Base-by-base conservation (phyloP, 768 basidiomycete species). In the Pulveroboletus sp. region DNA sequence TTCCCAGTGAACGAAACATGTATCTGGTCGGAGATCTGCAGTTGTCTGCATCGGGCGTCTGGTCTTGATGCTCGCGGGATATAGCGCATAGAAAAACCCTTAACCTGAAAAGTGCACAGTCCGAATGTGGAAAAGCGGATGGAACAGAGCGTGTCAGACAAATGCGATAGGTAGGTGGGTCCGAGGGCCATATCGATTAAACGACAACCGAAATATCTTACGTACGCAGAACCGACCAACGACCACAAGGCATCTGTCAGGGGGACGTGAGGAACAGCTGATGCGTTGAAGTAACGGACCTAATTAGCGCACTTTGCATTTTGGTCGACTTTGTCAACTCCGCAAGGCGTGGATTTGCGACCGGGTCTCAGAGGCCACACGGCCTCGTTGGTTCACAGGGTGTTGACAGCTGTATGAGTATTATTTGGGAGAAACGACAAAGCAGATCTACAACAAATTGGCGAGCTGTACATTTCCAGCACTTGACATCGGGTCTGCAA, bases 21-120 rank as follows among this genome's bases (percentile, higher is more conserved):
- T 51, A 68, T 66, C 60, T 62, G 54, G 68, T 70, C 68, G 68
- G 68, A 68, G 67, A 68, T 68, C 68, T 70, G 60, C 65, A 60
- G 56, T 57, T 62, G 49, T 54, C 63, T 57, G 53, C 55, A 64
- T 64, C 69, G 66, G 62, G 64, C 45, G 55, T 66, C 54, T 67
- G 66, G 64, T 59, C 64, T 68, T 56, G 69, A 67, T 57, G 65
- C 61, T 68, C 68, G 67, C 67, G 68, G 68, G 64, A 67, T 64
- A 62, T 64, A 56, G 52, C 56, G 58, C 62, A 57, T 64, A 62
- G 57, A 56, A 64, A 21, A 68, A 66, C 63, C 66, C 61, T 58
- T 66, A 43, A 53, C 68, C 63, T 61, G 66, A 62, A 67, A 65
- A 44, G 54, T 52, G 59, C 52, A 61, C 26, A 58, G 57, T 48